A percentile compares a stretch with the other conserved stretches of the same genome.
Evolutionary conservation across 2,329 filamentous ascomycete genomes (phyloP).

Genomic region (Ceratocystis smalleyi): DNA sequence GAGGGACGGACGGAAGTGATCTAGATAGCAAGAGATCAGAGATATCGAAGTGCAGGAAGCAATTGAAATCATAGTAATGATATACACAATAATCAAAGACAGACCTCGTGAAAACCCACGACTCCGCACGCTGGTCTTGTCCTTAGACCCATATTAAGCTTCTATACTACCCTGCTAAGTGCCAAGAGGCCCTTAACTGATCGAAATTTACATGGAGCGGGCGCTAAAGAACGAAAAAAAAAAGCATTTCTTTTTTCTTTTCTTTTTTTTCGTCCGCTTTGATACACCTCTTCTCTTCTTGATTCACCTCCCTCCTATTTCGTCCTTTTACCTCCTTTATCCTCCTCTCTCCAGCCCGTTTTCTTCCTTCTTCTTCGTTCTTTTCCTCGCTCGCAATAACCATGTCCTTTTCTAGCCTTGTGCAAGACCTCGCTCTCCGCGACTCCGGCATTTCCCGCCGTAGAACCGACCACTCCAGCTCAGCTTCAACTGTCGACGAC

Average conservation of each 20-base stretch:
- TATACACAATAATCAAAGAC: neutral
- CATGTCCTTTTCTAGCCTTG: slow-evolving; percentile 55
- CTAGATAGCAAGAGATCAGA: neutral
- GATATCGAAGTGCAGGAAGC: neutral
- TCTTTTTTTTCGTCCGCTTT: neutral
- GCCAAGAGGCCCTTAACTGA: neutral
- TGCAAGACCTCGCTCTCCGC: slow-evolving; percentile 47
- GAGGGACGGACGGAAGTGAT: neutral
- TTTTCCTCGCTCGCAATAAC: slow-evolving; percentile 14
- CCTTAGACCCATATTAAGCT: neutral
- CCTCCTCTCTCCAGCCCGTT: neutral
- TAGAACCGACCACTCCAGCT: slow-evolving; percentile 29
- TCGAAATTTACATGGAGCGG: neutral
- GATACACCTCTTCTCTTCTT: neutral
- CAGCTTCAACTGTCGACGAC: slow-evolving; percentile 44
- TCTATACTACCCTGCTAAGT: neutral
- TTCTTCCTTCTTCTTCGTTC: neutral
- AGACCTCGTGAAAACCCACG: neutral
- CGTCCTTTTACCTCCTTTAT: neutral
- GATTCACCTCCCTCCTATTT: neutral
- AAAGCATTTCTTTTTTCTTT: neutral
- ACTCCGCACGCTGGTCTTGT: neutral
- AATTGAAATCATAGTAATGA: neutral
- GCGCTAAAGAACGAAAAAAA: neutral
- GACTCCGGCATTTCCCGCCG: slow-evolving; percentile 34